A percentile compares a stretch with the other conserved stretches of the same genome.
Conservation (phyloP, 2,329 filamentous ascomycete genomes). For the Ceratocystis huliohia region DNA sequence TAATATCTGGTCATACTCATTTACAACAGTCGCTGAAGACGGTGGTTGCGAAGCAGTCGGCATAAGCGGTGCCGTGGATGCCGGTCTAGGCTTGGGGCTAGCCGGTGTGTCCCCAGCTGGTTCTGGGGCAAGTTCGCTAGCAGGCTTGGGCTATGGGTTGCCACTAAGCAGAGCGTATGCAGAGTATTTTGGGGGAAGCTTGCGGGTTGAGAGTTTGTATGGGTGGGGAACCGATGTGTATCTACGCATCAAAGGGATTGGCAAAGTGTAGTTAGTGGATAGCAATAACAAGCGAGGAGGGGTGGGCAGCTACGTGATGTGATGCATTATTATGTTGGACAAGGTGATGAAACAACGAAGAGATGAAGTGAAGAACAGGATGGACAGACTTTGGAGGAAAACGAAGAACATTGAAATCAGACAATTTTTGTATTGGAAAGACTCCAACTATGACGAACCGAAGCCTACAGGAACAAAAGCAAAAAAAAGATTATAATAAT, state of each 20-base stretch:
- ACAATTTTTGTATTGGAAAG: background rate
- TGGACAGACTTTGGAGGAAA: no score
- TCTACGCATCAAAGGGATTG: conserved; percentile 50
- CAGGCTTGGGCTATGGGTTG: conserved; percentile 83
- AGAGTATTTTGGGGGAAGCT: conserved; percentile 94
- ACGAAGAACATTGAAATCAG: background rate
- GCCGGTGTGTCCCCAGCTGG: conserved; percentile 28
- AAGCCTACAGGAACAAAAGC: no score
- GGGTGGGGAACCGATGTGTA: conserved; percentile 77
- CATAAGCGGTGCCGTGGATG: conserved; percentile 37
- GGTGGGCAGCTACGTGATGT: no score
- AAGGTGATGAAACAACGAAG: no score
- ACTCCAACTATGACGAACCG: no score
- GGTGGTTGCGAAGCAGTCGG: conserved; percentile 21
- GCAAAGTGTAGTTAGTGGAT: conserved; percentile 31
- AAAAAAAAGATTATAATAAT: no score
- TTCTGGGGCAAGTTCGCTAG: conserved; percentile 68
- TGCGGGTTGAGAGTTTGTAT: conserved; percentile 87
- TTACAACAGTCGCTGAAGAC: conserved; percentile 76
- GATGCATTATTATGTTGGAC: no score
- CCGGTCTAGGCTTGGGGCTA: conserved; percentile 51
- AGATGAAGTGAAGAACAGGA: no score
- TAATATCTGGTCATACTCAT: conserved; percentile 93
- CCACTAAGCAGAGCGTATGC: conserved; percentile 87
- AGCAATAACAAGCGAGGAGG: background rate